Evolutionary conservation across 306 rosid species (phyloP).

Genomic region (Delonix regia): DNA sequence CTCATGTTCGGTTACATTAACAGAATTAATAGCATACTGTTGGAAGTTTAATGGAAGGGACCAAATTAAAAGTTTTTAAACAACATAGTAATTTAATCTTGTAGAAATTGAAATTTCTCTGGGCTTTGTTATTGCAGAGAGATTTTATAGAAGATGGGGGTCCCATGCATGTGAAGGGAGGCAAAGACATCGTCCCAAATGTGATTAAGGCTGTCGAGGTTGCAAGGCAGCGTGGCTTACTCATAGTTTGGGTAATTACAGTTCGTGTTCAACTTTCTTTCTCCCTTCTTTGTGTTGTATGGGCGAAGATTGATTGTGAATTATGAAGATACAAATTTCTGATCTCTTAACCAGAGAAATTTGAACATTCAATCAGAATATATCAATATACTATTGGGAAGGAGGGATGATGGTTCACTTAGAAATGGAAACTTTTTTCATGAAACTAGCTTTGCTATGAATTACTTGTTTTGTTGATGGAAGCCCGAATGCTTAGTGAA

Average conservation of each 20-base stretch:
- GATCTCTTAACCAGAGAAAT: neutral
- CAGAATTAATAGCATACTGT: too few species aligned
- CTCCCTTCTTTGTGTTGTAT: neutral
- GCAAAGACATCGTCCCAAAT: slow-evolving; percentile 70
- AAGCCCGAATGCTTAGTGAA: neutral
- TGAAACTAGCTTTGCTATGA: neutral
- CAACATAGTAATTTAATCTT: neutral
- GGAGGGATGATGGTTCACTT: neutral
- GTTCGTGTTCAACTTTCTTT: neutral
- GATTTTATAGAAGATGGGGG: slow-evolving; percentile 66
- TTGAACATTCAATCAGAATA: neutral
- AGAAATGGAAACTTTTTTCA: neutral
- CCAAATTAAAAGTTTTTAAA: too few species aligned
- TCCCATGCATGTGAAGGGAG: slow-evolving; percentile 61
- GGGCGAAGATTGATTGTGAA: neutral
- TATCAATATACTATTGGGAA: neutral
- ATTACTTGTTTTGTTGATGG: neutral
- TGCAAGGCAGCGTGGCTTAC: slow-evolving; percentile 72
- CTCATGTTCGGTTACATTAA: too few species aligned
- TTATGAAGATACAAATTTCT: neutral
- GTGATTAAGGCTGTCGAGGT: slow-evolving; percentile 66
- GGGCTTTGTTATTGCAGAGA: slow-evolving; percentile 52
- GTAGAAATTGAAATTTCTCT: slow-evolving; percentile 24
- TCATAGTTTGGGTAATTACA: slow-evolving; percentile 71
- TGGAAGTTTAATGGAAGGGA: too few species aligned